A percentile compares a stretch with the other conserved stretches of the same genome.
Evolutionary conservation across 306 rosid species (phyloP).

Genomic region (Trifolium dubium): DNA sequence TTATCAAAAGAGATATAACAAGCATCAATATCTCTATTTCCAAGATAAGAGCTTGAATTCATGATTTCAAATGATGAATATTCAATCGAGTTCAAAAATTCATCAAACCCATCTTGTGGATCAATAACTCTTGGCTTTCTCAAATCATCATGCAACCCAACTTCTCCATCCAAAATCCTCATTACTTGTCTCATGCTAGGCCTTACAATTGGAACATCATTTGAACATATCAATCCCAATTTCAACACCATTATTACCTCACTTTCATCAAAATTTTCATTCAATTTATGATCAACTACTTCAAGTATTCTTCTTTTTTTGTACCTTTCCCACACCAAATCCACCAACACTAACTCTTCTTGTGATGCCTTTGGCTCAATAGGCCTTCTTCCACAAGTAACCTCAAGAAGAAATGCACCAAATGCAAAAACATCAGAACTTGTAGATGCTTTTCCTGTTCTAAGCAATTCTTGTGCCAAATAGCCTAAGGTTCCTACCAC

Average conservation of each 20-base stretch:
- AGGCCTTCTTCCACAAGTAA: conserved; percentile 65
- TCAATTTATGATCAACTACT: conserved; percentile 58
- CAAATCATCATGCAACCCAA: conserved; percentile 48
- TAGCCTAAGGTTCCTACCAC: not conserved
- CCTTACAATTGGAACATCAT: conserved; percentile 50
- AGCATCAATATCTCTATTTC: conserved; percentile 45
- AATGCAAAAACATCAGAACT: conserved; percentile 48
- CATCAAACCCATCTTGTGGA: conserved; percentile 63
- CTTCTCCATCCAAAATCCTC: conserved; percentile 67
- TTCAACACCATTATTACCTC: conserved; percentile 63
- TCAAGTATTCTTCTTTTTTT: conserved; percentile 55
- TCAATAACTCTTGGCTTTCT: conserved; percentile 43
- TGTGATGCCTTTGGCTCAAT: conserved; percentile 62
- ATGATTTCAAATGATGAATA: conserved; percentile 61
- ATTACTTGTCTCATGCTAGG: conserved; percentile 67
- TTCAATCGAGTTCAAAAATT: conserved; percentile 58
- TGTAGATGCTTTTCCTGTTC: not conserved
- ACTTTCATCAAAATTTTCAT: conserved; percentile 44
- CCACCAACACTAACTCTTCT: conserved; percentile 71
- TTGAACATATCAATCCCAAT: conserved; percentile 72
- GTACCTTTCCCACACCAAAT: conserved; percentile 76
- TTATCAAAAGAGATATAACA: conserved; percentile 45
- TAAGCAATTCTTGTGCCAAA: not conserved
- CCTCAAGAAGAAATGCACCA: conserved; percentile 69
- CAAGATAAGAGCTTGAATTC: conserved; percentile 49